Evolutionary conservation across 2,329 filamentous ascomycete species (phyloP).

Genomic region (Madurella fahalii): DNA sequence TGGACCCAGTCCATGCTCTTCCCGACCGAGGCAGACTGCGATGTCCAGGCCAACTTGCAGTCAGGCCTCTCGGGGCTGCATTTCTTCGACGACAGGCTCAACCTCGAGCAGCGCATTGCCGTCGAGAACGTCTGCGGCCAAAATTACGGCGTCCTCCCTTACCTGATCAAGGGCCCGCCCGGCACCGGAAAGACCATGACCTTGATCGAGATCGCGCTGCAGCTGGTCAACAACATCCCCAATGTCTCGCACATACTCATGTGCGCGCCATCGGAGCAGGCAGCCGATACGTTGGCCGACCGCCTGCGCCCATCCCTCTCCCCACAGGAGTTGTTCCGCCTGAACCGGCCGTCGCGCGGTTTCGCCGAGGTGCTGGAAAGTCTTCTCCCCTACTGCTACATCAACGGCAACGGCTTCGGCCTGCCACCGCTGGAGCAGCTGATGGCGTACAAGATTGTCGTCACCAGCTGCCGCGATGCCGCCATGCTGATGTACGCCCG

Average conservation of each 20-base stretch:
- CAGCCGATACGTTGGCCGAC: conserved; percentile 23
- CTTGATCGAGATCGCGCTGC: conserved; percentile 25
- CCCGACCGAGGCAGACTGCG: conserved; percentile 21
- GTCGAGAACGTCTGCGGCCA: conserved; percentile 23
- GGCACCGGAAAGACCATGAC: conserved; percentile 28
- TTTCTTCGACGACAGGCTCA: conserved; percentile 18
- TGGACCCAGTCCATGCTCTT: conserved; percentile 26
- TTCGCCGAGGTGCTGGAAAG: conserved; percentile 20
- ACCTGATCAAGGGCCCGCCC: conserved; percentile 27
- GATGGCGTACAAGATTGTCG: conserved; percentile 22
- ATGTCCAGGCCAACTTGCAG: conserved; percentile 19
- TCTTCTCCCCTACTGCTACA: conserved; percentile 23
- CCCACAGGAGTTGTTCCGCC: conserved; percentile 21
- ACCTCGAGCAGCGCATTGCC: conserved; percentile 25
- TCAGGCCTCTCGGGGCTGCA: conserved; percentile 10
- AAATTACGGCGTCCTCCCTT: conserved; percentile 25
- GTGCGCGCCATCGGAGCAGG: conserved; percentile 26
- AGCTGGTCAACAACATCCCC: conserved; percentile 19
- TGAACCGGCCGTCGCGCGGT: conserved; percentile 21
- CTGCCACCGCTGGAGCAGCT: conserved; percentile 19
- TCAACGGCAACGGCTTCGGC: conserved; percentile 13
- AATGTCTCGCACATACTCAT: conserved; percentile 23
- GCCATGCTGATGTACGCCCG: conserved; percentile 21
- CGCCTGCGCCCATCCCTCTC: conserved; percentile 16
- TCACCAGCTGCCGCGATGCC: conserved; percentile 26